phyloP scores from a whole-genome alignment of 345 rosid species.

The Lumnitzera racemosa region DNA sequence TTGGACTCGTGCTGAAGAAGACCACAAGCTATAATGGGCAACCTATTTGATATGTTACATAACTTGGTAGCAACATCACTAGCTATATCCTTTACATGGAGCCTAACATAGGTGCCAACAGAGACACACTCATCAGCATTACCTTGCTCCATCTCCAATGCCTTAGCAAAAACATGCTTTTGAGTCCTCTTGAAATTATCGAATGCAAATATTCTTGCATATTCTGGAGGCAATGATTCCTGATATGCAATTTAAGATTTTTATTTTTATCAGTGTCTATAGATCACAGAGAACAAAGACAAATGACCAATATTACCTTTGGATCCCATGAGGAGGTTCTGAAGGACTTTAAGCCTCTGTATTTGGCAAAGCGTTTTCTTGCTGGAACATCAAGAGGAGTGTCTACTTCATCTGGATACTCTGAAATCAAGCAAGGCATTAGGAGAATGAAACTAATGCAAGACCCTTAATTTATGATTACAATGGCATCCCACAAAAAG shows the following conservation, averaged over 20 bases:
- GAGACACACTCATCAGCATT: slow-evolving; percentile 45
- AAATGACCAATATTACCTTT: slow-evolving; percentile 37
- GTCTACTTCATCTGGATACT: slow-evolving; percentile 94
- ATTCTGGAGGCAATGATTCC: slow-evolving; percentile 93
- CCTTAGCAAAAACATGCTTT: slow-evolving; percentile 68
- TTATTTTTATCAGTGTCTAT: too few relatives aligned
- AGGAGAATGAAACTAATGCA: background rate
- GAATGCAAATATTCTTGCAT: slow-evolving; percentile 85
- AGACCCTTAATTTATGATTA: background rate
- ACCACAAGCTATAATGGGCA: slow-evolving; percentile 64
- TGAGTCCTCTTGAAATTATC: slow-evolving; percentile 78
- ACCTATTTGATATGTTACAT: slow-evolving; percentile 28
- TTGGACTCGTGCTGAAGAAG: slow-evolving; percentile 95
- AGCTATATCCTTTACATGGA: slow-evolving; percentile 72
- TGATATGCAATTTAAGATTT: slow-evolving; percentile 27
- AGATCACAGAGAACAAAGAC: background rate
- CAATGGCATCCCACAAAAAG: too few relatives aligned
- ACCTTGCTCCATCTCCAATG: slow-evolving; percentile 47
- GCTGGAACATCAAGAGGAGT: slow-evolving; percentile 84
- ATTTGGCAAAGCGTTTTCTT: slow-evolving; percentile 82
- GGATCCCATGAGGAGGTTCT: slow-evolving; percentile 97
- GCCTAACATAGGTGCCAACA: slow-evolving; percentile 58
- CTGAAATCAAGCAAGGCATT: slow-evolving; percentile 23
- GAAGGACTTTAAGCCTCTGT: slow-evolving; percentile 89
- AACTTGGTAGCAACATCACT: slow-evolving; percentile 47